phyloP scores from a whole-genome alignment of 345 rosid genomes.

The Durio zibethinus region DNA sequence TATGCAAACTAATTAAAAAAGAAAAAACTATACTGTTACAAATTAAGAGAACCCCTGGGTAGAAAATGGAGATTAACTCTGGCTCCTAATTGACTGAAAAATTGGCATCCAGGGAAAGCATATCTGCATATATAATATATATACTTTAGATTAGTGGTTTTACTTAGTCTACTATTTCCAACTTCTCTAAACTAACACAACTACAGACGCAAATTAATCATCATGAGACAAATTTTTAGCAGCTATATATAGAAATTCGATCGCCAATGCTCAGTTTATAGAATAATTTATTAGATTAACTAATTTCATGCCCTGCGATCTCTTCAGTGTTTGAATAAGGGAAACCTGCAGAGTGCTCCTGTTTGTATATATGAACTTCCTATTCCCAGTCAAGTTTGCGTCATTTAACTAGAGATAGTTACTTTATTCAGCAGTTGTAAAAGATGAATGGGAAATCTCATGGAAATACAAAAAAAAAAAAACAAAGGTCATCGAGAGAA shows the following conservation, averaged over 20 bases:
- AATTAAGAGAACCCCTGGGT: neutral
- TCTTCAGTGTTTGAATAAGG: neutral
- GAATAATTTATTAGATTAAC: no score
- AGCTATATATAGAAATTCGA: neutral
- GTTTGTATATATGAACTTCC: neutral
- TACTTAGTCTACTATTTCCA: neutral
- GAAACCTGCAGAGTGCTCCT: neutral
- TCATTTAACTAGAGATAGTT: neutral
- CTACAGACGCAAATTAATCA: neutral
- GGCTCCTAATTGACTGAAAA: neutral
- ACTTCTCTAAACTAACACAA: neutral
- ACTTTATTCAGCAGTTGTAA: neutral
- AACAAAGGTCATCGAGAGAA: neutral
- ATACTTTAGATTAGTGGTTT: neutral
- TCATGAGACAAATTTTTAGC: neutral
- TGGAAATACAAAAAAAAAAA: neutral
- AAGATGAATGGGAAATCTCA: neutral
- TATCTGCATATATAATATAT: no score
- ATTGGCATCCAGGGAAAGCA: neutral
- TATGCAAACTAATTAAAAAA: neutral
- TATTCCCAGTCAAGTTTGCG: neutral
- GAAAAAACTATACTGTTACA: neutral
- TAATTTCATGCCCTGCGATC: no score
- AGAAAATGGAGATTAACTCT: neutral
- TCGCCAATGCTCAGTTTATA: neutral